Percentiles rank a stretch among this genome's conserved stretches.
phyloP scores from a whole-genome alignment of 2,329 filamentous ascomycete species.

The Pseudogymnoascus sp. region DNA sequence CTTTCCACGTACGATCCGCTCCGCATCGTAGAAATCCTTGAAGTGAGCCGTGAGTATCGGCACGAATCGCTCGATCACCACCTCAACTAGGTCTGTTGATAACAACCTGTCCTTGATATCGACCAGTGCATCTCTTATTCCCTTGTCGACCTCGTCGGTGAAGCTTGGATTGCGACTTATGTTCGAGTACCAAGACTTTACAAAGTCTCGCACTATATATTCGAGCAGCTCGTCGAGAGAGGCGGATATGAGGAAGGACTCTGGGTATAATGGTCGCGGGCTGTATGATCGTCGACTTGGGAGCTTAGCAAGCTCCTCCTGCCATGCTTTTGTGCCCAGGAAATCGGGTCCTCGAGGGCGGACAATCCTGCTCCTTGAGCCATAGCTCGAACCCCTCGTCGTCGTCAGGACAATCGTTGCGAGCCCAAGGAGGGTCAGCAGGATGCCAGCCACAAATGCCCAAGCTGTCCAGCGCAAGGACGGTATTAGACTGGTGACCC shows the following conservation, averaged over 20 bases:
- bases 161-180: slow-evolving; percentile 79
- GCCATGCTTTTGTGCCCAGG: slow-evolving; percentile 55
- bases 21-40: slow-evolving; percentile 82
- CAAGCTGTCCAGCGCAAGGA: slow-evolving; percentile 76
- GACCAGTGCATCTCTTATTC: slow-evolving; percentile 62
- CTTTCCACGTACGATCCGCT: slow-evolving; percentile 74
- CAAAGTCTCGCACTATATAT: slow-evolving; percentile 71
- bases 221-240: slow-evolving; percentile 72
- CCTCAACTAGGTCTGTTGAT: slow-evolving; percentile 72
- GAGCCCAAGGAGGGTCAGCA: slow-evolving; percentile 45
- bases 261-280: slow-evolving; percentile 61
- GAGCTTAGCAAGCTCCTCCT: slow-evolving; percentile 57
- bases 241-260: slow-evolving; percentile 68
- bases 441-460: slow-evolving; percentile 64
- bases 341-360: slow-evolving; percentile 48
- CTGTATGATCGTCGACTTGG: slow-evolving; percentile 58
- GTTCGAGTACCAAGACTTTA: slow-evolving; percentile 77
- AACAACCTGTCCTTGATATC: slow-evolving; percentile 64
- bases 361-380: slow-evolving; percentile 33
- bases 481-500: slow-evolving; percentile 74
- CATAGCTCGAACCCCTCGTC: slow-evolving; percentile 42
- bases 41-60: slow-evolving; percentile 85
- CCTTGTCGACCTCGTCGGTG: slow-evolving; percentile 74
- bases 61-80: slow-evolving; percentile 71
- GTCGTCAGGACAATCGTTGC: slow-evolving; percentile 53